Evolutionary conservation across 225 moss, liverwort and hornwort species (phyloP), one percentile per base, ranked within the genome.

Genomic region (Sphagnum contortum): DNA sequence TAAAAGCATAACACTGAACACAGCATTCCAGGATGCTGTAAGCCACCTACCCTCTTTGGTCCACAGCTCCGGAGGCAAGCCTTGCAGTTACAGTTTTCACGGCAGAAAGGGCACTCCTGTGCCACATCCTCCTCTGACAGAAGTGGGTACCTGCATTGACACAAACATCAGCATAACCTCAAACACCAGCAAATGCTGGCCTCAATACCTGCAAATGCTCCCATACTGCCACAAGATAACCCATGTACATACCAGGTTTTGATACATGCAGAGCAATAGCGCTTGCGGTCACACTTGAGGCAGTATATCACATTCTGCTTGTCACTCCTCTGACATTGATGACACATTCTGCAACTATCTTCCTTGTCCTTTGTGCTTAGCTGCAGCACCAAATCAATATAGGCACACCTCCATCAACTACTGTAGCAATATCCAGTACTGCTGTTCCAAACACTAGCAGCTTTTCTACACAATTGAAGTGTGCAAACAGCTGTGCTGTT

Each of bases 51-150:
- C 81, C 70, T 64, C 67, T 77, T 65, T 9, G 81, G 87, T 29
- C 78, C 81, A 60, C 65, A 68, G 57, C 81, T 80, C n/a, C 94
- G 89, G 50, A 94, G 89, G 66, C 94, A 94, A 10, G 89, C 84
- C 77, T 94, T 94, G 79, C 94, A 94, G 69, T 94, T 94, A 73
- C 94, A 94, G 63, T 91, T 91, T 57, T 88, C 91, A 59, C 83
- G 80, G 76, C 94, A 94, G 65, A 84, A 84, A 71, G 91, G 91
- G 62, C 94, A 94, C 47, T 86, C 75, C 11, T 53, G 63, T 45
- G 80, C 71, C 51, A 94, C 77, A 44, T 91, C 88, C 4, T 72
- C 69, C 76, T 79, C 76, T 13, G 89, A 79, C 67, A 79, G 66
- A 62, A 57, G 77, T 6, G 94, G 94, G 68, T 94, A 94, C 94